Evolutionary conservation across 2,329 filamentous ascomycete genomes (phyloP).

Genomic region (Colletotrichum falcatum): DNA sequence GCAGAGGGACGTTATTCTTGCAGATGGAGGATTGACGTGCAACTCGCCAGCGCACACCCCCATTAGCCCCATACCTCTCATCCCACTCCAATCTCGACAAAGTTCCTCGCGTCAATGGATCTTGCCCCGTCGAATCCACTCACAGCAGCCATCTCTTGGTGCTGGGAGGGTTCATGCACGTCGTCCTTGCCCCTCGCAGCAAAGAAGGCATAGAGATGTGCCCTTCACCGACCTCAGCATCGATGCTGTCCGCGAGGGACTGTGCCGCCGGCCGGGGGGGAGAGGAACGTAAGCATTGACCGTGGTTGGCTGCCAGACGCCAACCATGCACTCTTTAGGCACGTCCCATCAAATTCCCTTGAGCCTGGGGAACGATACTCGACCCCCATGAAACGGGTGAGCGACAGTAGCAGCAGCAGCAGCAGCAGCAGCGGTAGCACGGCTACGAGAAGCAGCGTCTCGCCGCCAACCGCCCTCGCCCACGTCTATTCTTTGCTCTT

Average conservation of each 20-base stretch:
- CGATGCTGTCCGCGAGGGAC: conserved; percentile 18
- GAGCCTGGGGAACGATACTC: not conserved
- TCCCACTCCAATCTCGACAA: conserved; percentile 17
- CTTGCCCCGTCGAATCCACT: conserved; percentile 36
- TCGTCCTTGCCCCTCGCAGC: conserved; percentile 32
- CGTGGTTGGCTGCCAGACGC: conserved; percentile 25
- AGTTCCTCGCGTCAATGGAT: conserved; percentile 32
- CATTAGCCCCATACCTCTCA: conserved; percentile 23
- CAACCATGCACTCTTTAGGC: conserved; percentile 6
- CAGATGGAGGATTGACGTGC: conserved; percentile 6
- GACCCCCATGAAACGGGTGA: not conserved
- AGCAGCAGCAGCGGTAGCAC: not conserved
- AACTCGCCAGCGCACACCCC: conserved; percentile 22
- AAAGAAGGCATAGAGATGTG: conserved; percentile 30
- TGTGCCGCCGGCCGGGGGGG: conserved; percentile 24
- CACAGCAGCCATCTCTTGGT: conserved; percentile 30
- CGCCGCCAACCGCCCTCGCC: conserved; percentile 17
- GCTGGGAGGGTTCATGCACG: conserved; percentile 43
- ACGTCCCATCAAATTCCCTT: conserved; percentile 20
- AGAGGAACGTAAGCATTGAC: conserved; percentile 9
- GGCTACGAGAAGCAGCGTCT: conserved; percentile 22
- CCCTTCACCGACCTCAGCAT: conserved; percentile 42
- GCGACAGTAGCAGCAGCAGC: not conserved
- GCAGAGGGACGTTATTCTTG: conserved; percentile 13
- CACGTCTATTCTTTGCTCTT: conserved; percentile 1